These are phyloP conservation scores for Coemansia asiatica DNA, from an alignment of 192 early-diverging fungal species.

Conservation along the genomic window DNA sequence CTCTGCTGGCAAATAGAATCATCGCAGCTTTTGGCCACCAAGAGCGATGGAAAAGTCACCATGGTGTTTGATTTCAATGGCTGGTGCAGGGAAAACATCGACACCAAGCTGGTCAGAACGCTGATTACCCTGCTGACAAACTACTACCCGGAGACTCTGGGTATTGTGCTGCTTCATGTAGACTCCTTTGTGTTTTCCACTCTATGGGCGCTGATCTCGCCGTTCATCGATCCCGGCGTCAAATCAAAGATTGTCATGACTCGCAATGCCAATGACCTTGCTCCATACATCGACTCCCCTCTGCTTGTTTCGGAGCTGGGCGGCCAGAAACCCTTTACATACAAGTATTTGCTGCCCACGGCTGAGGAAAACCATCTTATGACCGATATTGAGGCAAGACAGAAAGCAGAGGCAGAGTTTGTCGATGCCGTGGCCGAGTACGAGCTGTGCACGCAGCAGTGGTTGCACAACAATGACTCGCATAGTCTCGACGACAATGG, in stretches of 20 bases:
- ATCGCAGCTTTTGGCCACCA: constrained; percentile 54
- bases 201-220: constrained; percentile 80
- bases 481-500: constrained; percentile 13
- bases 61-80: constrained; percentile 78
- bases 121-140: constrained; percentile 76
- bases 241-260: constrained; percentile 80
- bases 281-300: constrained; percentile 61
- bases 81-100: constrained; percentile 73
- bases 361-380: constrained; percentile 54
- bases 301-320: constrained; percentile 61
- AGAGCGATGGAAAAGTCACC: constrained; percentile 60
- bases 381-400: constrained; percentile 51
- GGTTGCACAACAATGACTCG: constrained; percentile 30
- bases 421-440: constrained; percentile 38
- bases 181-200: constrained; percentile 83
- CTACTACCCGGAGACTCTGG: constrained; percentile 89
- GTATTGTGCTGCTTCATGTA: constrained; percentile 70
- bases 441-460: constrained; percentile 53
- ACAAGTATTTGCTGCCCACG: constrained; percentile 57
- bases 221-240: constrained; percentile 87
- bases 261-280: constrained; percentile 60
- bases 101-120: constrained; percentile 70
- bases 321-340: constrained; percentile 61
- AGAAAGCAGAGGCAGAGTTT: constrained; percentile 33
- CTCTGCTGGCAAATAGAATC: constrained; percentile 66